Conservation (phyloP, 495 filamentous ascomycete species). For the Margaritispora aquatica region DNA sequence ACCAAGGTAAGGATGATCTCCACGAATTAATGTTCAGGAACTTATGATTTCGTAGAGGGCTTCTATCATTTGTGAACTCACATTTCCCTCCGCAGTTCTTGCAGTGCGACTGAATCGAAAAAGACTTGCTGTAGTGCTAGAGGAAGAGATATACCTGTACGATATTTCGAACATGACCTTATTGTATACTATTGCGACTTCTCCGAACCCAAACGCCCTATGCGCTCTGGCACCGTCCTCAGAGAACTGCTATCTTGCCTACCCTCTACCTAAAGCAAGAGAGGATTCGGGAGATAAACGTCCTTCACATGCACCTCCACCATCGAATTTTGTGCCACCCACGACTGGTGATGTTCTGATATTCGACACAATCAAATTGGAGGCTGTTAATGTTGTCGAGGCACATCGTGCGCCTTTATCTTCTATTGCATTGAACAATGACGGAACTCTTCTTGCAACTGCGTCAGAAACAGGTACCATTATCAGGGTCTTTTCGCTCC, state of each 20-base stretch:
- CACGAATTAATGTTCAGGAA: not conserved
- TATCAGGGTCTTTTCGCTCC: slow-evolving; percentile 88
- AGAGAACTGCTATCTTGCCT: slow-evolving; percentile 91
- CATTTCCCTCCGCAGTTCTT: slow-evolving; percentile 88
- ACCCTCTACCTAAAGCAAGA: slow-evolving; percentile 79
- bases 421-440: slow-evolving; percentile 81
- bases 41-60: slow-evolving; percentile 52
- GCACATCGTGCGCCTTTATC: slow-evolving; percentile 91
- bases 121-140: slow-evolving; percentile 83
- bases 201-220: slow-evolving; percentile 85
- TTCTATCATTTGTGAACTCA: slow-evolving; percentile 97
- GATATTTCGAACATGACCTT: slow-evolving; percentile 98
- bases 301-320: slow-evolving; percentile 83
- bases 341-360: slow-evolving; percentile 91
- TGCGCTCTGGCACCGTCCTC: slow-evolving; percentile 89
- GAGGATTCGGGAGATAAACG: slow-evolving; percentile 46
- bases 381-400: slow-evolving; percentile 89
- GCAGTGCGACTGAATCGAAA: slow-evolving; percentile 92
- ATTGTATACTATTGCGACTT: slow-evolving; percentile 83
- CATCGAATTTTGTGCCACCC: slow-evolving; percentile 64
- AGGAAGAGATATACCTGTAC: slow-evolving; percentile 95
- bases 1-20: slow-evolving; percentile 62
- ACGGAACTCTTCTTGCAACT: slow-evolving; percentile 90
- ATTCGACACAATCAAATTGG: slow-evolving; percentile 78
- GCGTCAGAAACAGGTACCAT: slow-evolving; percentile 97